phyloP scores from a whole-genome alignment of 768 basidiomycete species.

The Leucocoprinus sp. region DNA sequence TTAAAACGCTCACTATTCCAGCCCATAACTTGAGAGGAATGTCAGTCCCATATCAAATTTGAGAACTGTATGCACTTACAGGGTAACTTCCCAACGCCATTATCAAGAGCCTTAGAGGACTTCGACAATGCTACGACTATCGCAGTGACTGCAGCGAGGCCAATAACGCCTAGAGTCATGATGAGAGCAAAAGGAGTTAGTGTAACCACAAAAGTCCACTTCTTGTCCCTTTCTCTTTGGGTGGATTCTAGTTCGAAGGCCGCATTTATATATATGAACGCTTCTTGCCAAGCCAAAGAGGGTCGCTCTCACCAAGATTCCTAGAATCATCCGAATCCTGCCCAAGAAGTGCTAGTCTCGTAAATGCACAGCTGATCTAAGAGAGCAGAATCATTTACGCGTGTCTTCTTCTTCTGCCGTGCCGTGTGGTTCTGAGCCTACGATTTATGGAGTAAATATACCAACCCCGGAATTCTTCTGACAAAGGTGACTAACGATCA shows the following conservation, averaged over 20 bases:
- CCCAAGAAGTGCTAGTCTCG: slow-evolving; percentile 3
- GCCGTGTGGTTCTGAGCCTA: too few species aligned
- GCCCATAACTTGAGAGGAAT: slow-evolving; percentile 7
- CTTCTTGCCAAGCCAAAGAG: too few species aligned
- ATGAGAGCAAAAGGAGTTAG: slow-evolving; percentile 18
- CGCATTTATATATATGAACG: slow-evolving; percentile 2
- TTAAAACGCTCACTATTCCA: slow-evolving; percentile 8
- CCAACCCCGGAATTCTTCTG: too few species aligned
- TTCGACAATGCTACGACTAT: neutral
- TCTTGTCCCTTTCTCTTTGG: neutral
- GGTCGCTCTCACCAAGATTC: too few species aligned
- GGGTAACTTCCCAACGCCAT: slow-evolving; percentile 7
- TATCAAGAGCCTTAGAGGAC: slow-evolving; percentile 6
- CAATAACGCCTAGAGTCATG: slow-evolving; percentile 14
- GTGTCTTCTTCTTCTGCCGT: slow-evolving; percentile 4
- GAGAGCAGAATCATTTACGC: neutral
- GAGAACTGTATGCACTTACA: neutral
- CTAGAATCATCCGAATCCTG: neutral
- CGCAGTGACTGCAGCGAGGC: slow-evolving; percentile 13
- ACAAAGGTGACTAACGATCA: too few species aligned
- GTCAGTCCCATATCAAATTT: neutral
- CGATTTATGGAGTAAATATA: too few species aligned
- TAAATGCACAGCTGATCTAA: neutral
- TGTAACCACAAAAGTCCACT: slow-evolving; percentile 14
- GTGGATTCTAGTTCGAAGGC: neutral